Percentiles rank a stretch among this genome's conserved stretches.
Evolutionary conservation across 495 filamentous ascomycete species (phyloP).

Genomic region (Hypoxylon cercidicola): DNA sequence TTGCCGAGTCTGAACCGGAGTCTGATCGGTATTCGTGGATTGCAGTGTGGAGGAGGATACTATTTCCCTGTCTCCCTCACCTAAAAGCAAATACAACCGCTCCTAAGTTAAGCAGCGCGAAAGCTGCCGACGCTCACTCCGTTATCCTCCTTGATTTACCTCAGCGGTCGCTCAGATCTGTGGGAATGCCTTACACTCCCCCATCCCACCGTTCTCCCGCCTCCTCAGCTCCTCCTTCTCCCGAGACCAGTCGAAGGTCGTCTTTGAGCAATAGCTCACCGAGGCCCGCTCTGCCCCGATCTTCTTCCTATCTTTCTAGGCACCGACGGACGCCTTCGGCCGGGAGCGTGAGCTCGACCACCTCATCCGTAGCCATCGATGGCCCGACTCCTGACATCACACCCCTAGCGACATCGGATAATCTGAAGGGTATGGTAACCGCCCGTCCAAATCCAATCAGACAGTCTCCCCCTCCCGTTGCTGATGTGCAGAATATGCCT

Average conservation of each 20-base stretch:
- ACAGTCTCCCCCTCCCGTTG: slow-evolving; percentile 82
- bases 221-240: slow-evolving; percentile 72
- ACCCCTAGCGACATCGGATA: slow-evolving; percentile 57
- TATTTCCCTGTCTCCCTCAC: slow-evolving; percentile 45
- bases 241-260: slow-evolving; percentile 67
- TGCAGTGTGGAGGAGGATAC: slow-evolving; percentile 34
- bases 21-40: slow-evolving; percentile 35
- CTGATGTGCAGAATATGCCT: slow-evolving; percentile 73
- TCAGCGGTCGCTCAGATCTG: slow-evolving; percentile 45
- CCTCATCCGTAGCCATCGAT: slow-evolving; percentile 46
- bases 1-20: slow-evolving; percentile 1
- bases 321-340: slow-evolving; percentile 61
- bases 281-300: slow-evolving; percentile 72
- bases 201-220: slow-evolving; percentile 83
- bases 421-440: slow-evolving; percentile 58
- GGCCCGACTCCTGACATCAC: slow-evolving; percentile 54
- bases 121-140: slow-evolving; percentile 30
- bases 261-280: slow-evolving; percentile 58
- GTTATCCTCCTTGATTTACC: slow-evolving; percentile 34
- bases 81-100: slow-evolving; percentile 19
- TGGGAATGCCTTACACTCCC: slow-evolving; percentile 92
- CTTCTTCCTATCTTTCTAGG: slow-evolving; percentile 77
- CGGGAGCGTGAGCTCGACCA: slow-evolving; percentile 32
- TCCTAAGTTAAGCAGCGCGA: slow-evolving; percentile 37
- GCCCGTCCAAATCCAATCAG: slow-evolving; percentile 63